A percentile compares a stretch with the other conserved stretches of the same genome.
phyloP scores from a whole-genome alignment of 73 alveolate genomes.

The Chromera velia region DNA sequence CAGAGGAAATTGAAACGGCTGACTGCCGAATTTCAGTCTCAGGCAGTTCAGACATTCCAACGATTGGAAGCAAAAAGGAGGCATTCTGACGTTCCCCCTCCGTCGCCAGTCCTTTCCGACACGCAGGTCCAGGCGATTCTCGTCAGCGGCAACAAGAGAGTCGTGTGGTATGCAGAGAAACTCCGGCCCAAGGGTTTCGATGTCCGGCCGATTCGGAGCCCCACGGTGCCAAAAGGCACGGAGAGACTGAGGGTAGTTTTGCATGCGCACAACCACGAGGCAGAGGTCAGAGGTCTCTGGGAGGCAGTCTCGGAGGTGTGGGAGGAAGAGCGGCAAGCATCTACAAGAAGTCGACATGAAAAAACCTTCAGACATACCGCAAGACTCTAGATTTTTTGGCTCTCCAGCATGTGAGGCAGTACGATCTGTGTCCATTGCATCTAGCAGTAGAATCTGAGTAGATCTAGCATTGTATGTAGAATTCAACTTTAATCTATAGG shows the following conservation, averaged over 20 bases:
- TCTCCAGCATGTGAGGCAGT: no score
- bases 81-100: not conserved
- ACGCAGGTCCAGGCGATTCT: conserved; percentile 27
- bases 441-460: no score
- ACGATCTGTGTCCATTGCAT: no score
- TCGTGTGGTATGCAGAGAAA: conserved; percentile 5
- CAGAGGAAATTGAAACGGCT: not conserved
- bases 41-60: not conserved
- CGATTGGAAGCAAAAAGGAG: not conserved
- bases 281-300: no score
- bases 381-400: no score
- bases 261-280: conserved; percentile 38
- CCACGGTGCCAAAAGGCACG: conserved; percentile 34
- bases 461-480: no score
- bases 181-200: conserved; percentile 22
- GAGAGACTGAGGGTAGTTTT: conserved; percentile 30
- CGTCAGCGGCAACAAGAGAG: conserved; percentile 19
- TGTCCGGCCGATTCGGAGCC: conserved; percentile 38
- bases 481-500: no score
- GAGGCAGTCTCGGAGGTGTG: no score
- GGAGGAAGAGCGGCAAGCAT: no score
- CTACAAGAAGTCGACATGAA: no score
- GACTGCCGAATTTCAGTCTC: not conserved
- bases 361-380: no score
- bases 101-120: not conserved